These are phyloP conservation scores for Amanita jacksonii DNA, from an alignment of 768 basidiomycete genomes.

Conservation along the genomic window DNA sequence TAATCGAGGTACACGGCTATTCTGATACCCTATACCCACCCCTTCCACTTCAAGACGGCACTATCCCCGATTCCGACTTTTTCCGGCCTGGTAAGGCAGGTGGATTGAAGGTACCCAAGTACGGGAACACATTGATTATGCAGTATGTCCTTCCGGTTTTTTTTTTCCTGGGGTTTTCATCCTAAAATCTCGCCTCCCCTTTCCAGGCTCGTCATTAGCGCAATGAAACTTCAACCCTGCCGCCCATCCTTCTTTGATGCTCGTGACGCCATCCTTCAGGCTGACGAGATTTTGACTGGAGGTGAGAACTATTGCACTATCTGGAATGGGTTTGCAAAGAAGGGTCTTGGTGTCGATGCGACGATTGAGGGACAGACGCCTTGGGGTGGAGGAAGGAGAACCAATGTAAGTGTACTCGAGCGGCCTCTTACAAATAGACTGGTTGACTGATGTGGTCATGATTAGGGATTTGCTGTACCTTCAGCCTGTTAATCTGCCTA, in stretches of 20 bases:
- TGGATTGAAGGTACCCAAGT: slow-evolving; percentile 63
- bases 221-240: slow-evolving; percentile 94
- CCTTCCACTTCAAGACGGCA: slow-evolving; percentile 49
- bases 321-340: slow-evolving; percentile 76
- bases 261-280: slow-evolving; percentile 83
- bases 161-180: slow-evolving; percentile 1
- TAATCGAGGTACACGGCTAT: slow-evolving; percentile 81
- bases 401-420: slow-evolving; percentile 39
- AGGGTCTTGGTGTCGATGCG: slow-evolving; percentile 78
- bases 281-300: slow-evolving; percentile 81
- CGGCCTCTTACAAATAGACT: neutral
- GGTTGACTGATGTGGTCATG: neutral
- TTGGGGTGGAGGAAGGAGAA: slow-evolving; percentile 88
- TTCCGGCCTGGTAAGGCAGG: slow-evolving; percentile 39
- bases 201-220: slow-evolving; percentile 67
- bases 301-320: slow-evolving; percentile 89
- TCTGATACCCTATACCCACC: slow-evolving; percentile 77
- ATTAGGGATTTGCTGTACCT: slow-evolving; percentile 1
- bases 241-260: slow-evolving; percentile 86
- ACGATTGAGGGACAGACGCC: slow-evolving; percentile 66
- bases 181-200: neutral
- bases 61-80: slow-evolving; percentile 62
- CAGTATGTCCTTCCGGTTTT: slow-evolving; percentile 36
- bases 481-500: neutral
- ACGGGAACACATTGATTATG: slow-evolving; percentile 80